Conservation (phyloP, 2,329 filamentous ascomycete species). For the Amphichorda felina region DNA sequence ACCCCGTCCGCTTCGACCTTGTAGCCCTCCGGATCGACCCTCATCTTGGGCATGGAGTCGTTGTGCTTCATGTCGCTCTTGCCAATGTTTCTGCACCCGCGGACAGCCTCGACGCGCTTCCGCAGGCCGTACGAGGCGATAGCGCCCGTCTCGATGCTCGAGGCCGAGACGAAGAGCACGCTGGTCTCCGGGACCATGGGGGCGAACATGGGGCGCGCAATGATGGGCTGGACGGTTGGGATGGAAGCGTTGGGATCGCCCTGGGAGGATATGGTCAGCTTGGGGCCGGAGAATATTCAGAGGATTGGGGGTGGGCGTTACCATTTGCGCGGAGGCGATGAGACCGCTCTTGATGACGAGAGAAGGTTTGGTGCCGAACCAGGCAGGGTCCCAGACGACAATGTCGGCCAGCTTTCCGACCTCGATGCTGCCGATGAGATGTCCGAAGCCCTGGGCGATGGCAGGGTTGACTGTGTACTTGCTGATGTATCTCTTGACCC, state of each 20-base stretch:
- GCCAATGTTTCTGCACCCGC: slow-evolving; percentile 58
- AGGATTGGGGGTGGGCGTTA: slow-evolving; percentile 18
- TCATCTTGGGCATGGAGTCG: slow-evolving; percentile 72
- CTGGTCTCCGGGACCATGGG: slow-evolving; percentile 58
- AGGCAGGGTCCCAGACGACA: slow-evolving; percentile 73
- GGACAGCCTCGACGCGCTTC: slow-evolving; percentile 73
- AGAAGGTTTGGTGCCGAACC: slow-evolving; percentile 78
- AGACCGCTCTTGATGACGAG: slow-evolving; percentile 80
- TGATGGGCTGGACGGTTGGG: slow-evolving; percentile 74
- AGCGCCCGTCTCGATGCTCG: slow-evolving; percentile 54
- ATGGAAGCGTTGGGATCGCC: slow-evolving; percentile 77
- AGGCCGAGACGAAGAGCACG: slow-evolving; percentile 73
- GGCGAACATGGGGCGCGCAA: slow-evolving; percentile 79
- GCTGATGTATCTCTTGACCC: slow-evolving; percentile 84
- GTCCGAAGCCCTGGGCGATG: slow-evolving; percentile 78
- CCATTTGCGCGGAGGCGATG: slow-evolving; percentile 76
- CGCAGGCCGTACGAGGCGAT: slow-evolving; percentile 62
- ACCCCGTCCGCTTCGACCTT: slow-evolving; percentile 74
- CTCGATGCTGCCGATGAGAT: slow-evolving; percentile 78
- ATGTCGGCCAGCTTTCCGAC: slow-evolving; percentile 84
- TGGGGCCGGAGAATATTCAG: background rate
- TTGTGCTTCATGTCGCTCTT: slow-evolving; percentile 92
- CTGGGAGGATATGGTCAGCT: slow-evolving; percentile 12
- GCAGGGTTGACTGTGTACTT: slow-evolving; percentile 97
- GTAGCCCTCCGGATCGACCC: slow-evolving; percentile 85